Base-by-base conservation (phyloP, 176 grass and related monocot species). In the Microstegium vimineum region DNA sequence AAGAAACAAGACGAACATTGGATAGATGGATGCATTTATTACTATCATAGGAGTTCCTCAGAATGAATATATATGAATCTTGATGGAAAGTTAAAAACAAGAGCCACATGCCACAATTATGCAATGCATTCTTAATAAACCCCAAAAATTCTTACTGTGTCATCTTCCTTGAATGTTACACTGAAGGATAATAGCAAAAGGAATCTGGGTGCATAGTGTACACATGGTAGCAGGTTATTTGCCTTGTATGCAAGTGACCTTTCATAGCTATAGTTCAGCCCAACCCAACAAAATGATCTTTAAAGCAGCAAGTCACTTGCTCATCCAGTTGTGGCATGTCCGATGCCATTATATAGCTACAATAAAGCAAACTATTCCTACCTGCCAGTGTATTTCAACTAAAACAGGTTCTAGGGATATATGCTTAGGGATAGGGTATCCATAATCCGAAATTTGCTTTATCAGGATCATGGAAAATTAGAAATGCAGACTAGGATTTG, bases 201-300 rank as follows among this genome's bases (percentile, higher is more conserved):
- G 18, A 37, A 65, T 43, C 12, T 65, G 52, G 45, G 66, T 11
- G 5, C 5, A 20, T 63, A 43, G 66, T 11, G 9, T 8, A 20
- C 38, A 34, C 25, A 83, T 41, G 31, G 1, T 20, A 64, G 32
- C 43, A 73, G 20, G 71, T 30, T 64, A 2, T 40, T 64, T 78
- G 67, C 27, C 26, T 72, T 3, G 40, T 72, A 54, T 61, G 37
- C 66, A 35, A 78, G 26, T 61, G 37, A 74, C 26, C 27, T 79
- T 57, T 41, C 57, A 59, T 45, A 2, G 32, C 57, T 83, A 57
- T 17, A 78, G 32, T 59, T n/a, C n/a, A n/a, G n/a, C n/a, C n/a
- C 27, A 73, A 73, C 75, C 78, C 18, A 37, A 33, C 8, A 67
- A 84, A 14, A 46, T 69, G 36, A 80, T 80, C 16, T 47, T 45